Evolutionary conservation across 2,329 filamentous ascomycete species (phyloP).

Genomic region (Talaromyces verruculosus): DNA sequence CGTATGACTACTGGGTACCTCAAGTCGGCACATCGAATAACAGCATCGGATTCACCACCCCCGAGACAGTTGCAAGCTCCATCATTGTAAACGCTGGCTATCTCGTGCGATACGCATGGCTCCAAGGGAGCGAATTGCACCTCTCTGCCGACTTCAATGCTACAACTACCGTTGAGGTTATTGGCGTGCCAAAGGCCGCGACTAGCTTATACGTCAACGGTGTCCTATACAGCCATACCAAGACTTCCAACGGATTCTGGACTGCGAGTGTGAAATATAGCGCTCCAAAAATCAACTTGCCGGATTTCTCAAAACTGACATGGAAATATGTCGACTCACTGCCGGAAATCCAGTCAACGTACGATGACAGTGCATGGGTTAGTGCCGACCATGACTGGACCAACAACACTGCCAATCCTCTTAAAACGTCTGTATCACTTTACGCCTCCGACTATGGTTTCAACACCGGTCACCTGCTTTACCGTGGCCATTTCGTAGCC

Average conservation of each 20-base stretch:
- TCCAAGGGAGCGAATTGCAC: constrained; percentile 57
- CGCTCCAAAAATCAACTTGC: constrained; percentile 55
- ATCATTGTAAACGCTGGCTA: constrained; percentile 48
- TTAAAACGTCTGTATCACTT: constrained; percentile 65
- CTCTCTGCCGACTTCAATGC: constrained; percentile 71
- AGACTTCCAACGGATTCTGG: constrained; percentile 50
- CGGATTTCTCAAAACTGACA: constrained; percentile 56
- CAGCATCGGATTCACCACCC: constrained; percentile 33
- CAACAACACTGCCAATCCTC: constrained; percentile 58
- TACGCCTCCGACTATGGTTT: constrained; percentile 74
- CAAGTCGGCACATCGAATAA: constrained; percentile 34
- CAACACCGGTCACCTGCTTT: constrained; percentile 67
- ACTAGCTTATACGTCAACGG: constrained; percentile 65
- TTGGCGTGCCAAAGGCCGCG: constrained; percentile 59
- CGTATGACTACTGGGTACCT: constrained; percentile 48
- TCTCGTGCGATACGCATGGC: constrained; percentile 50
- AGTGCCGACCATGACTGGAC: constrained; percentile 58
- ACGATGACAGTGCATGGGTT: constrained; percentile 68
- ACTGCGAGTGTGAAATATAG: constrained; percentile 53
- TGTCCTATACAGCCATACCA: constrained; percentile 43
- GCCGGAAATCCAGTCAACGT: constrained; percentile 63
- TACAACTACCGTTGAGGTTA: constrained; percentile 66
- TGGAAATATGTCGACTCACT: constrained; percentile 73
- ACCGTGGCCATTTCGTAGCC: constrained; percentile 67
- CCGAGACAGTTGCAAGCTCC: constrained; percentile 33